phyloP scores from a whole-genome alignment of 1,284 basidiomycete genomes.

The Ganoderma boninense region DNA sequence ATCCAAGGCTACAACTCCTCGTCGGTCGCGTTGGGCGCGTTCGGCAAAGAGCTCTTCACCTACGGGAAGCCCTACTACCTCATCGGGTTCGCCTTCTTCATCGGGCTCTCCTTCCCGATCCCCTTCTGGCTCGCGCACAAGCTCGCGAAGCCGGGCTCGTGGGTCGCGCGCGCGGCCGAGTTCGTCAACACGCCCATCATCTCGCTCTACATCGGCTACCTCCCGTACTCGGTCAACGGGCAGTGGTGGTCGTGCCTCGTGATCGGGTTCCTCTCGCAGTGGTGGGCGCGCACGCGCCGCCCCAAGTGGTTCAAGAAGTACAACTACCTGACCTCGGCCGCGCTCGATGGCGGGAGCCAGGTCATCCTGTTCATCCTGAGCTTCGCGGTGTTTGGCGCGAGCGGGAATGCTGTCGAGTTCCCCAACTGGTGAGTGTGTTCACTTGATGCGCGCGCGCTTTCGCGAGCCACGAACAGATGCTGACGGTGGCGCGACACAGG shows the following conservation, averaged over 20 bases:
- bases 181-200: slow-evolving; percentile 62
- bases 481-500: slow-evolving; percentile 21
- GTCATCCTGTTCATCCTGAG: slow-evolving; percentile 56
- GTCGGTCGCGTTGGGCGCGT: slow-evolving; percentile 64
- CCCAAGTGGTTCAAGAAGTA: slow-evolving; percentile 61
- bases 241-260: slow-evolving; percentile 56
- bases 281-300: slow-evolving; percentile 54
- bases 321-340: slow-evolving; percentile 55
- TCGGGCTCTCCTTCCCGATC: slow-evolving; percentile 57
- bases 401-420: slow-evolving; percentile 64
- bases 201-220: slow-evolving; percentile 59
- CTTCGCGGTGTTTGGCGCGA: slow-evolving; percentile 75
- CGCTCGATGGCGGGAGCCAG: slow-evolving; percentile 56
- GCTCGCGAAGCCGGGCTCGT: slow-evolving; percentile 44
- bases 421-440: slow-evolving; percentile 43
- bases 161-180: slow-evolving; percentile 45
- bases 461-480: no score
- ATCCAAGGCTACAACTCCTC: slow-evolving; percentile 62
- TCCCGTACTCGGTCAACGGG: slow-evolving; percentile 65
- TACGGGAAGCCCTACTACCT: slow-evolving; percentile 58
- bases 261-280: slow-evolving; percentile 56
- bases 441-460: not conserved
- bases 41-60: slow-evolving; percentile 56
- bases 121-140: slow-evolving; percentile 60
- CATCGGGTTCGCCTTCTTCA: slow-evolving; percentile 55